These are phyloP conservation scores for Chenopodium formosanum DNA, from an alignment of 148 eudicot genomes.

Conservation along the genomic window DNA sequence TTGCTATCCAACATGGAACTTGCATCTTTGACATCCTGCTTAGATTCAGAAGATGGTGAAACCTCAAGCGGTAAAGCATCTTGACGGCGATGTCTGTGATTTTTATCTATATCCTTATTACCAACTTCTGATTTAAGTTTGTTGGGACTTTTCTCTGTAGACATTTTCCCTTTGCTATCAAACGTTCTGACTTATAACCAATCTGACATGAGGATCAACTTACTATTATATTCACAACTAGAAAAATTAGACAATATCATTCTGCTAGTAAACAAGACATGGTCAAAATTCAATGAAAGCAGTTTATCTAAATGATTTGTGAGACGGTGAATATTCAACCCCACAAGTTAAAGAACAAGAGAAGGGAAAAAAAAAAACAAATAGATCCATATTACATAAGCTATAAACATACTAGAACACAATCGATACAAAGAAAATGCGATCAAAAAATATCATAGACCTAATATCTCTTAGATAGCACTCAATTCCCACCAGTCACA, in stretches of 20 bases:
- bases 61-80: slow-evolving; percentile 66
- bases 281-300: neutral
- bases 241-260: neutral
- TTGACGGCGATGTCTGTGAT: slow-evolving; percentile 49
- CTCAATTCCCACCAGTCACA: neutral
- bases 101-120: slow-evolving; percentile 48
- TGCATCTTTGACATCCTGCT: slow-evolving; percentile 35
- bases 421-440: neutral
- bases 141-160: slow-evolving; percentile 51
- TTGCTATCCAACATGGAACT: slow-evolving; percentile 39
- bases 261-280: neutral
- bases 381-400: neutral
- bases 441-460: neutral
- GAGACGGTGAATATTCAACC: neutral
- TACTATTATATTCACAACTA: neutral
- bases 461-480: too few relatives aligned
- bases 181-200: slow-evolving; percentile 47
- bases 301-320: neutral
- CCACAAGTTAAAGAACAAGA: neutral
- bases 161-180: slow-evolving; percentile 49
- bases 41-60: slow-evolving; percentile 30
- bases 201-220: neutral
- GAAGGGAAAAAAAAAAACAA: neutral
- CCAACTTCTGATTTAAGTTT: slow-evolving; percentile 36
- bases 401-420: neutral